Evolutionary conservation across 306 rosid genomes (phyloP).

Genomic region (Pyrus betulifolia): DNA sequence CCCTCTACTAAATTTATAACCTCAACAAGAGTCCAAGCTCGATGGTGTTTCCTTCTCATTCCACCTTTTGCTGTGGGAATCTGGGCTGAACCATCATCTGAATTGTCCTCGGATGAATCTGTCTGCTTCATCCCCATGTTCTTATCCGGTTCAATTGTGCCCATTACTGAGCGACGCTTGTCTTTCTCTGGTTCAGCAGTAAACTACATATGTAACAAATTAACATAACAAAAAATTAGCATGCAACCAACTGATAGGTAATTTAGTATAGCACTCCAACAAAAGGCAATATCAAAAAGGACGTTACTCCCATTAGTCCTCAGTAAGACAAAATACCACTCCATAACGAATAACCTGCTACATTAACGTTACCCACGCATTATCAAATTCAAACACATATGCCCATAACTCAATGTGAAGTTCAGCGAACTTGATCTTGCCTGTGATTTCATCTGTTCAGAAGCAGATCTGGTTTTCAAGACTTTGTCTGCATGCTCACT

Average conservation of each 20-base stretch:
- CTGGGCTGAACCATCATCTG: slow-evolving; percentile 40
- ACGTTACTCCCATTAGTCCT: background rate
- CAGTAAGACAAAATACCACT: background rate
- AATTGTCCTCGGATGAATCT: slow-evolving; percentile 36
- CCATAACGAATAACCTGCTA: background rate
- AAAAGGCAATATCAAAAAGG: background rate
- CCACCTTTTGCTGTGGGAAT: slow-evolving; percentile 81
- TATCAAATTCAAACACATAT: background rate
- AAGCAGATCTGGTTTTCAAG: slow-evolving; percentile 31
- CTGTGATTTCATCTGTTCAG: slow-evolving; percentile 36
- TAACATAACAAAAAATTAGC: background rate
- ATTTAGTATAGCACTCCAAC: background rate
- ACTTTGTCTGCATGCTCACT: slow-evolving; percentile 27
- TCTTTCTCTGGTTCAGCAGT: slow-evolving; percentile 44
- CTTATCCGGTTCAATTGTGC: slow-evolving; percentile 30
- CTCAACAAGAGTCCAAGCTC: slow-evolving; percentile 93
- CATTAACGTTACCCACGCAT: too few species aligned
- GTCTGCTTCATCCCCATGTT: slow-evolving; percentile 32
- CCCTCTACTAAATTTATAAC: slow-evolving; percentile 86
- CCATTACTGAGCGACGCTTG: slow-evolving; percentile 24
- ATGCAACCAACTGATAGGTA: background rate
- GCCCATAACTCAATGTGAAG: background rate
- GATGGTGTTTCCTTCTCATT: slow-evolving; percentile 88
- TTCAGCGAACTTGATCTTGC: slow-evolving; percentile 33
- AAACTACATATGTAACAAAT: slow-evolving; percentile 24